These are phyloP conservation scores for Lichtheimia corymbifera DNA, from an alignment of 371 early-diverging fungal genomes.

Conservation along the genomic window DNA sequence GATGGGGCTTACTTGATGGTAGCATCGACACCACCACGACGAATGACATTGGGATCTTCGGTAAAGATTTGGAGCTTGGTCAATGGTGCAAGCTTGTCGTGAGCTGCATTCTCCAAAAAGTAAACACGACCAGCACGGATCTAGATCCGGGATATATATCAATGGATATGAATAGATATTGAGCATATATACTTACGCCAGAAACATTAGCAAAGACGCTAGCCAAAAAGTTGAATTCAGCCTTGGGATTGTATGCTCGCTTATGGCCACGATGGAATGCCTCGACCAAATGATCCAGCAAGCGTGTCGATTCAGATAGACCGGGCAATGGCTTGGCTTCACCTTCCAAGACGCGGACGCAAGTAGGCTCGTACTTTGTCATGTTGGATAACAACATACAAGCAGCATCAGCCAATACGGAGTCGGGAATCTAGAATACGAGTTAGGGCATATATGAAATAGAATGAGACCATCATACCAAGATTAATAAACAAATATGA, in stretches of 20 bases:
- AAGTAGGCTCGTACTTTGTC: slow-evolving; percentile 70
- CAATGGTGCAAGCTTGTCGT: slow-evolving; percentile 68
- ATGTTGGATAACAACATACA: slow-evolving; percentile 94
- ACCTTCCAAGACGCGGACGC: slow-evolving; percentile 56
- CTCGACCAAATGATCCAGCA: slow-evolving; percentile 85
- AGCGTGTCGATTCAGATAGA: slow-evolving; percentile 41
- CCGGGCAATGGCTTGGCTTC: slow-evolving; percentile 44
- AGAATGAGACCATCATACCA: slow-evolving; percentile 38
- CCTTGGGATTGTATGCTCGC: slow-evolving; percentile 78
- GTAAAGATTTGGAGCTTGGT: slow-evolving; percentile 85
- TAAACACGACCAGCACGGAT: slow-evolving; percentile 72
- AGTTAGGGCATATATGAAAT: not conserved
- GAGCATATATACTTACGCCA: slow-evolving; percentile 34
- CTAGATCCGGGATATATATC: slow-evolving; percentile 23
- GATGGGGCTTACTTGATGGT: slow-evolving; percentile 69
- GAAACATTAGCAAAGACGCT: slow-evolving; percentile 93
- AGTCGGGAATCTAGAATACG: slow-evolving; percentile 48
- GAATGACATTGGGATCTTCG: slow-evolving; percentile 80
- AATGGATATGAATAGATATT: not conserved
- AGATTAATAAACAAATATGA: slow-evolving; percentile 67
- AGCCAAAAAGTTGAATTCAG: slow-evolving; percentile 83
- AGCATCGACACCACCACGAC: slow-evolving; percentile 86
- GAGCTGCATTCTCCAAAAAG: slow-evolving; percentile 60
- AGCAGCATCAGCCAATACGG: slow-evolving; percentile 72
- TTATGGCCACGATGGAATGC: slow-evolving; percentile 82